A percentile compares a stretch with the other conserved stretches of the same genome.
phyloP scores from a whole-genome alignment of 2,329 filamentous ascomycete genomes.

The Sclerotinia nivalis region DNA sequence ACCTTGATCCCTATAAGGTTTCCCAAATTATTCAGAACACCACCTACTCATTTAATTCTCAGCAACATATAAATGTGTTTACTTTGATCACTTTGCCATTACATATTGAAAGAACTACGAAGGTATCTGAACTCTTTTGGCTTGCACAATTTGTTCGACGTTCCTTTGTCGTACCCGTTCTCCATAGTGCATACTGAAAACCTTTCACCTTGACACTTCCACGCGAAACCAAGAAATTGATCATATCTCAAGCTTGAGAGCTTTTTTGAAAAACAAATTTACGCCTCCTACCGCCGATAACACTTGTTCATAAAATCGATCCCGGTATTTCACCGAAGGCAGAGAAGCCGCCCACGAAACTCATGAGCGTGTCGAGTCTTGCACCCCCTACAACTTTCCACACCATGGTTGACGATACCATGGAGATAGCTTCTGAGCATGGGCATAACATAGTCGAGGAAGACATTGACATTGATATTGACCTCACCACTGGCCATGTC shows the following conservation, averaged over 20 bases:
- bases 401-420: conserved; percentile 47
- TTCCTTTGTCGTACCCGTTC: neutral
- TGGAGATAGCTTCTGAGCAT: conserved; percentile 55
- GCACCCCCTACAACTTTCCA: conserved; percentile 13
- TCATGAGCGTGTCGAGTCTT: conserved; percentile 21
- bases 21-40: neutral
- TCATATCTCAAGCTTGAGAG: neutral
- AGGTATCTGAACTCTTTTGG: neutral
- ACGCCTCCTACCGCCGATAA: neutral
- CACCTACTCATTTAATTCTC: neutral
- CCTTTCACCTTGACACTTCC: conserved; percentile 7
- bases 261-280: neutral
- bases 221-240: conserved; percentile 12
- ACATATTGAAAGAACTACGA: neutral
- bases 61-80: neutral
- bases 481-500: conserved; percentile 46
- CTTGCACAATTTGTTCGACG: neutral
- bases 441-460: conserved; percentile 45
- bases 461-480: conserved; percentile 62
- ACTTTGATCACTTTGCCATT: neutral
- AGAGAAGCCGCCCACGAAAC: neutral
- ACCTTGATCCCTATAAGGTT: neutral
- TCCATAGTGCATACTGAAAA: neutral
- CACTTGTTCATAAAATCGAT: neutral
- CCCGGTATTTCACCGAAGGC: neutral